Percentiles rank a stretch among this genome's conserved stretches.
phyloP scores from a whole-genome alignment of 192 early-diverging fungal species.

The Backusella circina region DNA sequence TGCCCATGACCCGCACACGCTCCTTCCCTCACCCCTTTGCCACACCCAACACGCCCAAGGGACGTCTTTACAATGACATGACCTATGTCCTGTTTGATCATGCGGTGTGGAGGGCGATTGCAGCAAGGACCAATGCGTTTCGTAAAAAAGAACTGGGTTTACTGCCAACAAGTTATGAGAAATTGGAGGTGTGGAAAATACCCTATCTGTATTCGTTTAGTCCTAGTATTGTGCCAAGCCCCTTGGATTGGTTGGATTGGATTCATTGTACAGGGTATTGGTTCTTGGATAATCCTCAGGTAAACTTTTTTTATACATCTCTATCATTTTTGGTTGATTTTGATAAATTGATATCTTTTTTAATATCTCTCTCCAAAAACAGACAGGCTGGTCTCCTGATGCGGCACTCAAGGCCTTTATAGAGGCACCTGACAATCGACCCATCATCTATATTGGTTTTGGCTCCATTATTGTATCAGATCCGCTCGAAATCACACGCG shows the following conservation, averaged over 20 bases:
- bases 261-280: constrained; percentile 70
- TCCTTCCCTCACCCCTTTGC: constrained; percentile 72
- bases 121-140: constrained; percentile 54
- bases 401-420: constrained; percentile 54
- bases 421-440: constrained; percentile 35
- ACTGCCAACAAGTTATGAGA: constrained; percentile 46
- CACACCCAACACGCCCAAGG: constrained; percentile 45
- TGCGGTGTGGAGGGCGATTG: constrained; percentile 61
- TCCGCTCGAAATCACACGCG: constrained; percentile 56
- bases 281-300: constrained; percentile 65
- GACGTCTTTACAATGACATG: constrained; percentile 57
- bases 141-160: constrained; percentile 43
- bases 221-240: constrained; percentile 53
- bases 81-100: constrained; percentile 68
- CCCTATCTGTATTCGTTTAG: constrained; percentile 66
- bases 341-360: neutral
- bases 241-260: constrained; percentile 66
- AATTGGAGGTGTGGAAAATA: constrained; percentile 49
- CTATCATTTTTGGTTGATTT: neutral
- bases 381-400: constrained; percentile 56
- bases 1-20: constrained; percentile 77
- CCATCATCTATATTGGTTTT: constrained; percentile 73
- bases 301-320: neutral
- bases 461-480: constrained; percentile 74
- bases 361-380: too few relatives aligned